Evolutionary conservation across 768 basidiomycete species (phyloP), one percentile per base, ranked within the genome.

Genomic region (Cubamyces lactineus): DNA sequence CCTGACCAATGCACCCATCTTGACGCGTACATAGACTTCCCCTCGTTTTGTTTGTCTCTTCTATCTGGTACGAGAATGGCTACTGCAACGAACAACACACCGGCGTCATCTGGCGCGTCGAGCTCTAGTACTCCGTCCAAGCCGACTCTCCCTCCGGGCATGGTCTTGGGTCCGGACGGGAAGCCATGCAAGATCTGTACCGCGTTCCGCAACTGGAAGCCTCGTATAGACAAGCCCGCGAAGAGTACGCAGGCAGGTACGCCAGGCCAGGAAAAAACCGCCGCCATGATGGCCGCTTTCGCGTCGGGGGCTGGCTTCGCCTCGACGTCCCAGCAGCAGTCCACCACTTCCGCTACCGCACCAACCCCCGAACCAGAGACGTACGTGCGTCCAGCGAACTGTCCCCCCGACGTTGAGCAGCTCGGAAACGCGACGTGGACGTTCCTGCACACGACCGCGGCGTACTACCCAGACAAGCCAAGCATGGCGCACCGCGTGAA

Each of bases 351-450:
- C 8, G n/a, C 61, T n/a, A 3, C 51, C 26, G 46, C 39, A 8
- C 43, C 50, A 28, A 41, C 39, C 30, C 50, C 62, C n/a, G 67
- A 71, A 30, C 67, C 70, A n/a, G 70, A 72, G 3, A 64, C 73
- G 5, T 73, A 77, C 24, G 73, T 73, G 17, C 85, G 81, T 21
- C 84, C 84, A 1, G 76, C 78, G 5, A 80, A 91, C 58, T 98
- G 96, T 71, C 96, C 96, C 13, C 88, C 95, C 0, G 96, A 98
- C 74, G 88, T 88, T 47, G 93, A 95, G 71, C 81, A 86, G 61
- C 87, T 98, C 51, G 96, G 96, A 2, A 86, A 87, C 51, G 90
- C 96, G 47, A 96, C 96, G 1, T 98, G 96, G 96, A 89, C 94
- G 16, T 98, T 98, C 82, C 80, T 98, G 34, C 96, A 98, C 71